Evolutionary conservation across 805 yeast genomes (phyloP).

Genomic region (Spathaspora arborariae): DNA sequence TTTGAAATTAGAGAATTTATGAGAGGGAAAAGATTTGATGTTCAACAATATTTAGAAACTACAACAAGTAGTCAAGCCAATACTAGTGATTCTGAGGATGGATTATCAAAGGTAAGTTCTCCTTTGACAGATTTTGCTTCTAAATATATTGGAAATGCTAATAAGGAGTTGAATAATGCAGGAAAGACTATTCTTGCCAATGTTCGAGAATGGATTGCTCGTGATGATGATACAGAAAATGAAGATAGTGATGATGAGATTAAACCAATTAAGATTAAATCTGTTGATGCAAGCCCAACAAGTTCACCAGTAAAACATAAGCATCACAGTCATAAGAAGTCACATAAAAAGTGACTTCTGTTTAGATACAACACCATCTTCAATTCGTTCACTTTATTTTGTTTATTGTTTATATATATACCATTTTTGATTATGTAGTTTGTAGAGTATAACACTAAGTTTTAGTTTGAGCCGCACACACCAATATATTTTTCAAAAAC

Average conservation of each 20-base stretch:
- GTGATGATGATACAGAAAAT: conserved; percentile 33
- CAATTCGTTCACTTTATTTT: not conserved
- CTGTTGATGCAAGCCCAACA: conserved; percentile 1
- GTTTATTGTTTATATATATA: not conserved
- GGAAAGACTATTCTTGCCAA: conserved; percentile 33
- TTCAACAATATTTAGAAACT: conserved; percentile 23
- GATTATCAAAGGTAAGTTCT: conserved; percentile 30
- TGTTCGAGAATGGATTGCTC: conserved; percentile 39
- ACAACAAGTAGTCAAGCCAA: conserved; percentile 13
- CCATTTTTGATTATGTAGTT: not conserved
- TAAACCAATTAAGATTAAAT: conserved; percentile 7
- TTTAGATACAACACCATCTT: not conserved
- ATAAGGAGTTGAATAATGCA: conserved; percentile 31
- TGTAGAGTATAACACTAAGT: not conserved
- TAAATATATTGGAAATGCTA: conserved; percentile 55
- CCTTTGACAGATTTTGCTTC: conserved; percentile 70
- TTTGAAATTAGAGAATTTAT: conserved; percentile 78
- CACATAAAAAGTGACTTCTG: not conserved
- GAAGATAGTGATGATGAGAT: conserved; percentile 14
- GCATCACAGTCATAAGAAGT: not conserved
- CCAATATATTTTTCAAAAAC: not conserved
- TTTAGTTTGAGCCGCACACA: not conserved
- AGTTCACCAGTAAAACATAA: not conserved
- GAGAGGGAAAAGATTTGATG: conserved; percentile 41
- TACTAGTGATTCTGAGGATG: conserved; percentile 28